Evolutionary conservation across 768 basidiomycete genomes (phyloP), one percentile per base, ranked within the genome.

Genomic region (Mycena latifolia): DNA sequence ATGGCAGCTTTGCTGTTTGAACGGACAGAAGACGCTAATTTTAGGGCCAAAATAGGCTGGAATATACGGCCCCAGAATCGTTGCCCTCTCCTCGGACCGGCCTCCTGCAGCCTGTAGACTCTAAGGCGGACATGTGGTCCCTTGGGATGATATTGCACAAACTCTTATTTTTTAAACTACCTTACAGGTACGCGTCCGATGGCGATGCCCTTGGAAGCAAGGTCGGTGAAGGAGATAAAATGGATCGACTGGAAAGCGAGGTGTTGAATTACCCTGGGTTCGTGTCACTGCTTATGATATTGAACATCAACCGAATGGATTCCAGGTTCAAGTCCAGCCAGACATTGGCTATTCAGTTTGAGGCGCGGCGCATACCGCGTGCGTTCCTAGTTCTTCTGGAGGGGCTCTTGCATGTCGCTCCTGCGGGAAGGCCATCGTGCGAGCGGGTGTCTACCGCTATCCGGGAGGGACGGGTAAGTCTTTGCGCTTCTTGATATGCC

Each of bases 71-170:
- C 0, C 97, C 96, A 0, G 97, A 98, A 75, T 92, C 94, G 0
- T 82, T 99, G 0, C 88, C 89, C 3, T 87, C 88, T 0, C 88
- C 86, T 17, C 77, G 81, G 8, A 90, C 88, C 0, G 93, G 93
- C 0, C 77, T 84, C 24, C 86, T 93, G 10, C 83, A 81, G 10
- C 89, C 92, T 50, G 84, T 94, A 3, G 92, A 94, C 72, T 94
- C 94, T 0, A 96, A 96, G 73, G 87, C 93, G 5, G 96, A 99
- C 74, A 95, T 98, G 90, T 99, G 97, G 96, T 94, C 94, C 7
- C 84, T 99, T 18, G 96, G 96, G 67, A 95, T 99, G 92, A 94
- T 99, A 61, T 83, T 99, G 20, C 90, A 98, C 81, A 96, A 95
- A 72, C 84, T 99, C 66, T 79, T 97, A 1, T 99, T 98, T 80